A percentile compares a stretch with the other conserved stretches of the same genome.
These are phyloP conservation scores for Colletotrichum sansevieriae DNA, from an alignment of 2,329 filamentous ascomycete genomes.

Conservation along the genomic window DNA sequence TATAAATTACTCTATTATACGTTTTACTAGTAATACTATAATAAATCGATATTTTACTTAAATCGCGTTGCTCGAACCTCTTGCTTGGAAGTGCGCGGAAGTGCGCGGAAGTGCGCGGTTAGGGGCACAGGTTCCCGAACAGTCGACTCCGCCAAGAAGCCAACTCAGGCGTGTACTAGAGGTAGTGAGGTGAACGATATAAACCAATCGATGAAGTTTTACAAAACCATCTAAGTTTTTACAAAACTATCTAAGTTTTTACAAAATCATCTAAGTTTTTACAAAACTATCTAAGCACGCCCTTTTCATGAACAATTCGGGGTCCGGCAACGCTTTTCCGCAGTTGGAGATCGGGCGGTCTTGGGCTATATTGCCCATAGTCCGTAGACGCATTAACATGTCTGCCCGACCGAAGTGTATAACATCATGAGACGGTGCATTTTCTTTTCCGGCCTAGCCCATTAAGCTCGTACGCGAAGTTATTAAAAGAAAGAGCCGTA, in stretches of 20 bases:
- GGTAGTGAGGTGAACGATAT: slow-evolving; percentile 22
- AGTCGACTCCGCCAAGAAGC: no score
- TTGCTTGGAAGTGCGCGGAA: no score
- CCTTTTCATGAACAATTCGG: not conserved
- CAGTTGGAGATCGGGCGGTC: not conserved
- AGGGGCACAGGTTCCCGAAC: no score
- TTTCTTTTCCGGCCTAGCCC: not conserved
- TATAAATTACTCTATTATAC: no score
- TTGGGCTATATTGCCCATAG: not conserved
- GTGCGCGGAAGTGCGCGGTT: no score
- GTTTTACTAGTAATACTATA: no score
- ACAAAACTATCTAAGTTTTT: no score
- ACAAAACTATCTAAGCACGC: not conserved
- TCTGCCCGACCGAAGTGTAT: not conserved
- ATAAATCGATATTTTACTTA: no score
- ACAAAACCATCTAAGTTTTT: no score
- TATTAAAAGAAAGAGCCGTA: not conserved
- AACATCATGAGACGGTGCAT: not conserved
- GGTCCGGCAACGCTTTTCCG: slow-evolving; percentile 1
- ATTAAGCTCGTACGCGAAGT: not conserved
- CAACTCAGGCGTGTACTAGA: no score
- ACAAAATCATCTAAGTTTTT: slow-evolving; percentile 11
- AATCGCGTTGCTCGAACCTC: no score
- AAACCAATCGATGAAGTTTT: slow-evolving; percentile 24
- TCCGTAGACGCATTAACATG: not conserved